These are phyloP conservation scores for Venustampulla echinocandica DNA, from an alignment of 495 filamentous ascomycete species.

Conservation along the genomic window DNA sequence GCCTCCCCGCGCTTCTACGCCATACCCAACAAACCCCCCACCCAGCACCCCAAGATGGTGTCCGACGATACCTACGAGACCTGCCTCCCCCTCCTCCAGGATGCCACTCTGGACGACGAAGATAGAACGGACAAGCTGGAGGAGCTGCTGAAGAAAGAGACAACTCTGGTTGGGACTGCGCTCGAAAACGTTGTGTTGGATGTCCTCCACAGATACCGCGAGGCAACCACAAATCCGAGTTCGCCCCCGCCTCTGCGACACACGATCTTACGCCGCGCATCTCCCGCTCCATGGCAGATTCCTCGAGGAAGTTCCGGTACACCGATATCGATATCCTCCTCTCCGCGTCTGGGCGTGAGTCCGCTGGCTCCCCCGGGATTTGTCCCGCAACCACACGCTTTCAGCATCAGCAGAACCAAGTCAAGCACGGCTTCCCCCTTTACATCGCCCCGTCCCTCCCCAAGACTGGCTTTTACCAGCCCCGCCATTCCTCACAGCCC, in stretches of 20 bases:
- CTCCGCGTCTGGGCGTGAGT: constrained; percentile 66
- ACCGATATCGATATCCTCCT: constrained; percentile 66
- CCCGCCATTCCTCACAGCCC: constrained; percentile 94
- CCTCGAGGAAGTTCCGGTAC: constrained; percentile 58
- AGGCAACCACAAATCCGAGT: constrained; percentile 61
- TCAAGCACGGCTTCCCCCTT: constrained; percentile 84
- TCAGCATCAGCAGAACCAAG: constrained; percentile 61
- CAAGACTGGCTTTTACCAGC: constrained; percentile 79
- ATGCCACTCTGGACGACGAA: constrained; percentile 77
- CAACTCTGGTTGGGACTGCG: constrained; percentile 61
- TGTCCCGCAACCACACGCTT: constrained; percentile 61
- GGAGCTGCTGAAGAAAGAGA: constrained; percentile 72
- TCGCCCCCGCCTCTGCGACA: constrained; percentile 79
- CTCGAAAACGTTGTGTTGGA: constrained; percentile 89
- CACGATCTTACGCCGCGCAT: constrained; percentile 80
- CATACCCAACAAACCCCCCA: too few species aligned
- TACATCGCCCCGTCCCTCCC: constrained; percentile 87
- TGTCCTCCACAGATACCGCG: constrained; percentile 84
- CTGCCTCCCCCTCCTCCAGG: constrained; percentile 80
- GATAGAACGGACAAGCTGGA: constrained; percentile 91
- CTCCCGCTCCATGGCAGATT: constrained; percentile 88
- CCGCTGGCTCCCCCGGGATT: constrained; percentile 78
- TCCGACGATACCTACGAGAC: constrained; percentile 87
- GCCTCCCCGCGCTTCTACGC: too few species aligned
- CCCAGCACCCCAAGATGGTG: constrained; percentile 53